Evolutionary conservation across 2,329 filamentous ascomycete species (phyloP), one percentile per base, ranked within the genome.

Genomic region (Fusarium algeriense): DNA sequence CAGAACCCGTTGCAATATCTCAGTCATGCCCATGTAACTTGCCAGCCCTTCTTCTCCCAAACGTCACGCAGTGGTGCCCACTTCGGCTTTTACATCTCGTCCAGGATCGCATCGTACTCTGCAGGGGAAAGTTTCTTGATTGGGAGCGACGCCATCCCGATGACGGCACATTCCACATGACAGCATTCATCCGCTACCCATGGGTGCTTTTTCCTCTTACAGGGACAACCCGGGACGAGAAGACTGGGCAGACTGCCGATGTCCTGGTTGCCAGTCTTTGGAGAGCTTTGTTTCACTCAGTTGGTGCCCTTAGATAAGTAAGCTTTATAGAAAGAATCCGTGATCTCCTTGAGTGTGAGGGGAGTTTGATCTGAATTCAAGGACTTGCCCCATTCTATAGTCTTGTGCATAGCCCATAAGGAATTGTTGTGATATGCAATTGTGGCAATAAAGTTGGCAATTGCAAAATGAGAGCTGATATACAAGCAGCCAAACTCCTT

Each of bases 1-100:
- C 14, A 15, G 20, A 2, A 20, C 8, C 5, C 8, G 20, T 23
- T 43, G 14, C 13, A 11, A 7, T 0, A 10, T 23, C 12, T 15
- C 8, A 43, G 17, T 7, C 6, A 17, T 26, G 7, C 10, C 10
- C 41, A 0, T 4, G 15, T 1, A 14, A 19, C 41, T 26, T 44
- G 1, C 7, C 6, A 6, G 17, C 34, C 13, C 11, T 20, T 41
- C 15, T 28, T 23, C 14, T 20, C 19, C 45, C 30, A 49, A 11
- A n/a, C 15, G 11, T 30, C 12, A 8, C 35, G 35, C 13, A 40
- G 9, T 7, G 13, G 14, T 14, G 35, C 35, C 3, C 35, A 3
- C 3, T 38, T 10, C 3, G 35, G 49, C 2, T 32, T 40, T 5
- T 19, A 12, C 4, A 53, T 12, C 14, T 32, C 30, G n/a, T 8